phyloP scores from a whole-genome alignment of 441 rosid genomes.

The Populus tomentosa region DNA sequence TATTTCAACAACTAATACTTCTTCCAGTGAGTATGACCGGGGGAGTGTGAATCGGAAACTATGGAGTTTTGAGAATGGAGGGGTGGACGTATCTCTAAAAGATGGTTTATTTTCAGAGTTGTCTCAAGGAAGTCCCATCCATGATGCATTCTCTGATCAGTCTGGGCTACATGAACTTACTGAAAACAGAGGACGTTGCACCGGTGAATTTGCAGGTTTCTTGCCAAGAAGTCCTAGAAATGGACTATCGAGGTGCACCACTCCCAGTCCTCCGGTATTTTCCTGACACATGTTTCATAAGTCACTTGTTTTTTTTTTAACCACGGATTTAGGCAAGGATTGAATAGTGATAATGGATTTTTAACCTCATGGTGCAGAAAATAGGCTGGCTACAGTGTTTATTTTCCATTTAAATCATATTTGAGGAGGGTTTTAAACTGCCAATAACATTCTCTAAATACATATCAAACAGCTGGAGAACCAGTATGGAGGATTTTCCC shows the following conservation, averaged over 20 bases:
- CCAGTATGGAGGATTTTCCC: background rate
- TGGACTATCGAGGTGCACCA: conserved; percentile 38
- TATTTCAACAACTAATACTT: conserved; percentile 41
- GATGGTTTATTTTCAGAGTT: conserved; percentile 73
- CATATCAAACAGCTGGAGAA: background rate
- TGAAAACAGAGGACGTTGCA: conserved; percentile 31
- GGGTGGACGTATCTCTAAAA: conserved; percentile 74
- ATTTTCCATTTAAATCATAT: background rate
- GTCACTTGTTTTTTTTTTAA: background rate
- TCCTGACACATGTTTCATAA: background rate
- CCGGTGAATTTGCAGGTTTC: conserved; percentile 65
- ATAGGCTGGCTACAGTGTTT: background rate
- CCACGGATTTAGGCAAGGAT: background rate
- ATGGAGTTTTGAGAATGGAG: conserved; percentile 64
- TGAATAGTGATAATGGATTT: background rate
- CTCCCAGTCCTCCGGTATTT: conserved; percentile 87
- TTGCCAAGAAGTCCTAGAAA: conserved; percentile 42
- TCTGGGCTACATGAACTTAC: conserved; percentile 36
- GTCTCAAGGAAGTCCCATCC: conserved; percentile 36
- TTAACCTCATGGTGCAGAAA: background rate
- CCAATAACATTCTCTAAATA: background rate
- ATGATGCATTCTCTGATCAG: conserved; percentile 31
- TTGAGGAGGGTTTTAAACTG: background rate
- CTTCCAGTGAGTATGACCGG: conserved; percentile 44
- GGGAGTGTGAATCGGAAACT: conserved; percentile 67